Conservation (phyloP, 495 filamentous ascomycete genomes). For the Lophiostoma macrostomum region DNA sequence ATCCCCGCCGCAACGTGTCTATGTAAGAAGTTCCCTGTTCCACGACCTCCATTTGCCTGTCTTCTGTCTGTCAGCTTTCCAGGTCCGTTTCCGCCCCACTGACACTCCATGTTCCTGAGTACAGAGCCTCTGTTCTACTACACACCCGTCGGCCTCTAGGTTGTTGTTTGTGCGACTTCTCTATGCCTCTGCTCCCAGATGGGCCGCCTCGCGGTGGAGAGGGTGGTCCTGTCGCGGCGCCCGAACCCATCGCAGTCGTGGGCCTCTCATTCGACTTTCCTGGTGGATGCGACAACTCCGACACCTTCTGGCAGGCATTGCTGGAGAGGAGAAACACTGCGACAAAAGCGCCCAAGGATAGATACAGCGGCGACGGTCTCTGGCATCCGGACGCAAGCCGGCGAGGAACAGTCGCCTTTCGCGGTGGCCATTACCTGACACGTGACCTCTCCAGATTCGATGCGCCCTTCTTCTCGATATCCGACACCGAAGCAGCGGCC, state of each 20-base stretch:
- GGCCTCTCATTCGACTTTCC: slow-evolving; percentile 19
- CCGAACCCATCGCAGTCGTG: slow-evolving; percentile 10
- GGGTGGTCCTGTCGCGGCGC: not conserved
- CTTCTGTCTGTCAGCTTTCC: not conserved
- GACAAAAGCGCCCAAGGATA: slow-evolving; percentile 9
- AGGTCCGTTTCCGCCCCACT: not conserved
- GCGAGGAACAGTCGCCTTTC: not conserved
- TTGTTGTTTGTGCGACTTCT: no score
- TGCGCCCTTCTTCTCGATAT: slow-evolving; percentile 26
- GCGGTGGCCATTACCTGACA: slow-evolving; percentile 11
- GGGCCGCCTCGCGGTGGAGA: not conserved
- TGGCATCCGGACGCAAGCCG: slow-evolving; percentile 3
- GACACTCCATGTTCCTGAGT: not conserved
- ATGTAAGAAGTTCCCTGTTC: slow-evolving; percentile 3
- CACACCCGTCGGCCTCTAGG: not conserved
- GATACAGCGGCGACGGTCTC: slow-evolving; percentile 4
- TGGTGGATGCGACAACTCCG: not conserved
- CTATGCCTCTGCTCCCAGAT: not conserved
- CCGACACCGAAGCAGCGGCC: slow-evolving; percentile 8
- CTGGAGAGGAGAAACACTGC: not conserved
- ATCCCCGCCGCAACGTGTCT: not conserved
- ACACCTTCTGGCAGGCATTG: slow-evolving; percentile 9
- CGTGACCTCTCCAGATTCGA: slow-evolving; percentile 18
- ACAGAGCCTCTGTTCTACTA: not conserved
- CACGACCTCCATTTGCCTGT: not conserved